A percentile compares a stretch with the other conserved stretches of the same genome.
Conservation (phyloP, 129 eudicot species). For the Pulicaria dysenterica region DNA sequence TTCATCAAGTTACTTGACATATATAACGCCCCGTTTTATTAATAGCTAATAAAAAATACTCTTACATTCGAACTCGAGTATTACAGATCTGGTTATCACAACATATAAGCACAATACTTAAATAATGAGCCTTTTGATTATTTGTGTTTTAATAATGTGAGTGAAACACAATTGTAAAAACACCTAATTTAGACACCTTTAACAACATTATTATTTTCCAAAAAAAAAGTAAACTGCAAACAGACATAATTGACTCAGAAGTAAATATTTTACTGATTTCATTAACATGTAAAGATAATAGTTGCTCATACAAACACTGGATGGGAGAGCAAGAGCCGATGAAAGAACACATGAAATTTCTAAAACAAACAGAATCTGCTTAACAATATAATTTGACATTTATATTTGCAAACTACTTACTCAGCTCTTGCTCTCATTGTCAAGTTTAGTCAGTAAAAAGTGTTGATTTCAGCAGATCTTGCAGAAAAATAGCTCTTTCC, state of each 20-base stretch:
- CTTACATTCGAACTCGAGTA: too few species aligned
- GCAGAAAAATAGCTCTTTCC: slow-evolving; percentile 81
- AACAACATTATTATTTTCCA: too few species aligned
- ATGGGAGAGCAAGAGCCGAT: slow-evolving; percentile 24
- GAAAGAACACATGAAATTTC: background rate
- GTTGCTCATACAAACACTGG: slow-evolving; percentile 32
- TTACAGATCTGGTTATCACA: too few species aligned
- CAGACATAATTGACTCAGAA: background rate
- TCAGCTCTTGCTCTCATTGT: slow-evolving; percentile 21
- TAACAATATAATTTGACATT: slow-evolving; percentile 11
- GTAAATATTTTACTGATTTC: slow-evolving; percentile 30
- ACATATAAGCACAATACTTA: too few species aligned
- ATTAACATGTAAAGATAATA: slow-evolving; percentile 22
- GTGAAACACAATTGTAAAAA: too few species aligned
- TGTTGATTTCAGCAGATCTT: slow-evolving; percentile 80
- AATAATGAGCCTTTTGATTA: too few species aligned
- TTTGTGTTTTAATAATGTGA: too few species aligned
- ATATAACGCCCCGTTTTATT: too few species aligned
- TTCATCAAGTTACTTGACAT: too few species aligned
- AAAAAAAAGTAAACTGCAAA: too few species aligned
- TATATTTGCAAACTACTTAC: slow-evolving; percentile 37
- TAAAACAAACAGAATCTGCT: slow-evolving; percentile 17
- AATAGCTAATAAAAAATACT: too few species aligned
- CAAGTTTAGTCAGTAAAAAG: slow-evolving; percentile 54
- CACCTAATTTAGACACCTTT: too few species aligned